Percentiles rank a stretch among this genome's conserved stretches.
Conservation (phyloP, 2,329 filamentous ascomycete species). For the Coniella lustricola region DNA sequence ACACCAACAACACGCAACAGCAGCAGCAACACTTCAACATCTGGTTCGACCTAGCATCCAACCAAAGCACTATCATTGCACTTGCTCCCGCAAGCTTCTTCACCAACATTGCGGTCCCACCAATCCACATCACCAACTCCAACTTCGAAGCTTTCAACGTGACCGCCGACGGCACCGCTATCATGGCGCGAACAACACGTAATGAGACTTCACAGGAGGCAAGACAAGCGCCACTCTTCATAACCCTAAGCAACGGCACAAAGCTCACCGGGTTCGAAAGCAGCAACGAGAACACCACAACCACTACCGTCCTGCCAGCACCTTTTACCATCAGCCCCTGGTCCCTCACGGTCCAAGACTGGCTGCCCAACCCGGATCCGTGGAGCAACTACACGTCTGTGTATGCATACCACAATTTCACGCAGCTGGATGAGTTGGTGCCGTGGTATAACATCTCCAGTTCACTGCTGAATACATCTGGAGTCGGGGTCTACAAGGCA, state of each 20-base stretch:
- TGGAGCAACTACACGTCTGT: constrained; percentile 4
- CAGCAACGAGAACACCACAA: neutral
- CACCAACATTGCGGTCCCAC: neutral
- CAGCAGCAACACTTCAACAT: neutral
- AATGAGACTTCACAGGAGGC: neutral
- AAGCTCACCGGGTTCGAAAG: neutral
- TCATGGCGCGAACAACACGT: neutral
- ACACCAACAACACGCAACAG: no score
- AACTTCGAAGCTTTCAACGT: neutral
- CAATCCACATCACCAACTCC: neutral
- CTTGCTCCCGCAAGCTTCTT: constrained; percentile 4
- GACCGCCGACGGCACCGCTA: neutral
- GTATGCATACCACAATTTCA: constrained; percentile 2
- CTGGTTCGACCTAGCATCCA: constrained; percentile 4
- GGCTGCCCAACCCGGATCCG: constrained; percentile 4
- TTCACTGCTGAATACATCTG: constrained; percentile 1
- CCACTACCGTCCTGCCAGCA: neutral
- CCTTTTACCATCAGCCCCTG: neutral
- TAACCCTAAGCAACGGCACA: neutral
- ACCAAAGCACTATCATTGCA: constrained; percentile 7
- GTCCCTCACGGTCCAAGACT: constrained; percentile 8
- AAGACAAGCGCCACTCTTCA: neutral
- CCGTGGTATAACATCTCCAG: constrained; percentile 8
- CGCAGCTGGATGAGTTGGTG: neutral
- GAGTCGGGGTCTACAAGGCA: constrained; percentile 4